A percentile compares a stretch with the other conserved stretches of the same genome.
phyloP scores from a whole-genome alignment of 106 monocot genomes.

The Phalaenopsis aphrodite region DNA sequence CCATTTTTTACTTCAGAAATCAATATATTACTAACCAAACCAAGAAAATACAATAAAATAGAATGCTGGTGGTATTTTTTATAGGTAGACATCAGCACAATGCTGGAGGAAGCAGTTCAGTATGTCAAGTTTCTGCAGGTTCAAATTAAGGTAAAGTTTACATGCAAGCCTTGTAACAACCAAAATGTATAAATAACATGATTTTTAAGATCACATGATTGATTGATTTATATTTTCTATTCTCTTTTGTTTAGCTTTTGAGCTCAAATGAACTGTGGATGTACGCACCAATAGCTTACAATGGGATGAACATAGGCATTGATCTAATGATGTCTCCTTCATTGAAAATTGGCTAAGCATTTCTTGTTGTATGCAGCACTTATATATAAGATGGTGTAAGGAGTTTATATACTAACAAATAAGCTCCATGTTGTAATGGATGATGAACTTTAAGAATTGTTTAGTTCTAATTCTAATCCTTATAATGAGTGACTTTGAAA shows the following conservation, averaged over 20 bases:
- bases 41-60: not conserved
- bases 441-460: not conserved
- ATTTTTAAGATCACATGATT: not conserved
- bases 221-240: not conserved
- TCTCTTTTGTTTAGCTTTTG: conserved; percentile 35
- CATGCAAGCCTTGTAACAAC: not conserved
- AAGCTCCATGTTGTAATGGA: not conserved
- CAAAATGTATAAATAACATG: not conserved
- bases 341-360: not conserved
- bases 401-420: not conserved
- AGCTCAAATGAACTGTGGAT: conserved; percentile 87
- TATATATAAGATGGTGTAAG: not conserved
- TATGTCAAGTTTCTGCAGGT: conserved; percentile 88
- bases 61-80: not conserved
- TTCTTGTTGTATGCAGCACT: not conserved
- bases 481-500: too few species aligned
- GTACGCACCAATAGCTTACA: conserved; percentile 75
- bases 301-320: conserved; percentile 59
- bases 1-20: too few species aligned
- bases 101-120: conserved; percentile 85
- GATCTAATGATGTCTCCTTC: conserved; percentile 40
- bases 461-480: not conserved
- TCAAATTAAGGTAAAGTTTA: conserved; percentile 61
- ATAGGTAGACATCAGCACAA: conserved; percentile 89
- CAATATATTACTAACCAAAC: too few species aligned